These are phyloP conservation scores for Pseudocercospora fuligena DNA, from an alignment of 2,329 filamentous ascomycete genomes.

Conservation along the genomic window DNA sequence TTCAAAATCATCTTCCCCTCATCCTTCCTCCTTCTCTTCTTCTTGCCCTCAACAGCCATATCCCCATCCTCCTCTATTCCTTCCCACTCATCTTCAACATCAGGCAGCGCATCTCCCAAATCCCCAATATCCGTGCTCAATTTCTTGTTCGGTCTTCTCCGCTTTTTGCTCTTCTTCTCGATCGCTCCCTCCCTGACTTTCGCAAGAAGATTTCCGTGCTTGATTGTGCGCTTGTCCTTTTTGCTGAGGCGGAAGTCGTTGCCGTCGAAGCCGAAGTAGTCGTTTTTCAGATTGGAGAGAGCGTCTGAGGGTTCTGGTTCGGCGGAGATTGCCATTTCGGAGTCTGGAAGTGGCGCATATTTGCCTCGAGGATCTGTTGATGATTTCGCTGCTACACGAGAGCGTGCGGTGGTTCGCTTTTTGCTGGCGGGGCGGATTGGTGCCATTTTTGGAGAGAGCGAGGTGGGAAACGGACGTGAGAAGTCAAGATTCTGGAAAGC, in stretches of 20 bases:
- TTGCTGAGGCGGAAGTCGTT: slow-evolving; percentile 63
- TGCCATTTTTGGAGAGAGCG: slow-evolving; percentile 20
- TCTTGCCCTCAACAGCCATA: slow-evolving; percentile 18
- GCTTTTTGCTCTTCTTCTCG: slow-evolving; percentile 57
- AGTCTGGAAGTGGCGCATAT: slow-evolving; percentile 29
- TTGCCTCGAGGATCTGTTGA: slow-evolving; percentile 28
- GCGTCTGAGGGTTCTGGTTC: slow-evolving; percentile 9
- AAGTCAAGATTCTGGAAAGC: neutral
- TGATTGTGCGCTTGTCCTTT: slow-evolving; percentile 80
- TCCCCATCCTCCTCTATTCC: slow-evolving; percentile 34
- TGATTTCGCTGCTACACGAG: slow-evolving; percentile 22
- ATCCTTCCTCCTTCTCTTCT: slow-evolving; percentile 28
- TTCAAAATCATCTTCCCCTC: slow-evolving; percentile 72
- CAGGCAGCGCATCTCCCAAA: slow-evolving; percentile 80
- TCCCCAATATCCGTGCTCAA: slow-evolving; percentile 75
- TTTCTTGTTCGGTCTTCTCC: slow-evolving; percentile 74
- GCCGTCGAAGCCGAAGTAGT: slow-evolving; percentile 36
- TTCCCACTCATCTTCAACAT: slow-evolving; percentile 52
- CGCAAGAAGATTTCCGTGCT: slow-evolving; percentile 74
- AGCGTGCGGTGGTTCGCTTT: slow-evolving; percentile 20
- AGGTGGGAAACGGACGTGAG: neutral
- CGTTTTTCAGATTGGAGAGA: slow-evolving; percentile 17
- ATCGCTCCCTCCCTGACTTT: slow-evolving; percentile 58
- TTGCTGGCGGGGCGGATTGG: slow-evolving; percentile 22
- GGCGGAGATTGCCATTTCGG: slow-evolving; percentile 7